Percentiles rank a stretch among this genome's conserved stretches.
Evolutionary conservation across 1,284 basidiomycete species (phyloP).

Genomic region (Apiotrichum brassicae): DNA sequence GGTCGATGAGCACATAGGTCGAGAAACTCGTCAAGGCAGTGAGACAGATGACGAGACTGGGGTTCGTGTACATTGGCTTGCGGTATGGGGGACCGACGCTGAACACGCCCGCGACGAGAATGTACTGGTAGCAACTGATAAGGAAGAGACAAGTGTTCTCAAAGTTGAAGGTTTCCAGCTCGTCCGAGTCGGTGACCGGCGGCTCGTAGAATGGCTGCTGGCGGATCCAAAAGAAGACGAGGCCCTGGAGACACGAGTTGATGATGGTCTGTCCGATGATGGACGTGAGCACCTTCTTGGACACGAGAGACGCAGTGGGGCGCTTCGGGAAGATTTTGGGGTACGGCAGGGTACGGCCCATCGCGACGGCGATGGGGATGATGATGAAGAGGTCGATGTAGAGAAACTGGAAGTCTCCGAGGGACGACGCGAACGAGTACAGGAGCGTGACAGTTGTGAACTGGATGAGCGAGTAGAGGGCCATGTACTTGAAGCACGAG

Average conservation of each 20-base stretch:
- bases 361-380: constrained; percentile 90
- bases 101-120: constrained; percentile 92
- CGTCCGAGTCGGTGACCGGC: constrained; percentile 59
- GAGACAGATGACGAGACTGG: constrained; percentile 72
- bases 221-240: constrained; percentile 85
- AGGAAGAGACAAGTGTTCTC: constrained; percentile 93
- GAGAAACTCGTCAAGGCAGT: constrained; percentile 63
- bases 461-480: constrained; percentile 51
- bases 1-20: constrained; percentile 64
- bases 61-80: constrained; percentile 90
- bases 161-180: constrained; percentile 82
- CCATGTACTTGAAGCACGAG: constrained; percentile 99
- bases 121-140: constrained; percentile 96
- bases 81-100: constrained; percentile 96
- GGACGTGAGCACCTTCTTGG: constrained; percentile 88
- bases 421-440: constrained; percentile 91
- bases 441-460: constrained; percentile 72
- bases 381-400: constrained; percentile 98
- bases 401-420: constrained; percentile 94
- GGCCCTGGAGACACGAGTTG: constrained; percentile 74
- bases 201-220: constrained; percentile 71
- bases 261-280: constrained; percentile 90
- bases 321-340: constrained; percentile 79
- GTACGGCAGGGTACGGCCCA: constrained; percentile 91
- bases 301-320: constrained; percentile 93